Base-by-base conservation (phyloP, 176 grass and related monocot genomes). In the Stipa capillata region DNA sequence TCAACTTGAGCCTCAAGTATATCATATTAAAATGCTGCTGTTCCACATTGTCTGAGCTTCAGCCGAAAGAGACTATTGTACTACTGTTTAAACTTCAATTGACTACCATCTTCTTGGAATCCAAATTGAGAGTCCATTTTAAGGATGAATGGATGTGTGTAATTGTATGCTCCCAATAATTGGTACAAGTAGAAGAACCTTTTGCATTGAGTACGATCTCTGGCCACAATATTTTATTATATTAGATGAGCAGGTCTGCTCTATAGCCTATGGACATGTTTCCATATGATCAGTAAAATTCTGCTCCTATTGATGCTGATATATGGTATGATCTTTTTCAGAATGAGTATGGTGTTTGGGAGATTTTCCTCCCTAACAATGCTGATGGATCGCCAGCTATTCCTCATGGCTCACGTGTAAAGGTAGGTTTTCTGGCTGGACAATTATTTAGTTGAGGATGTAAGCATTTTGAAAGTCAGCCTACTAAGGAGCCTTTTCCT, bases 271-370 rank as follows among this genome's bases (percentile, higher is more conserved):
- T 11, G 35, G 42, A 25, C 42, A 58, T 51, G 68, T 37, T 68
- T 80, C 32, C 42, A 69, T 80, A 49, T 49, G 47, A 39, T 53
- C 12, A 51, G 53, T 64, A 27, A 52, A 80, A 2, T 41, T 90
- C 28, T 68, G 28, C 49, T 81, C 6, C 34, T 54, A 20, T 60
- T 59, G 7, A 67, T 92, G 65, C 23, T 63, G 41, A 88, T 41
- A 61, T 68, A 53, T 82, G 68, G 8, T 68, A 62, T 69, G 53
- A 45, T 77, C 34, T 70, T 72, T 84, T 90, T 85, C 79, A 97
- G 94, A 86, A 94, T 82, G 91, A 97, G 28, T 97, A 75, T 92
- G 94, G 94, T 50, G 79, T 97, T 39, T 97, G 91, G 91, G 91
- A 97, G 83, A 84, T 94, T 82, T 97, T 94, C 73, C 76, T 97